Percentiles rank a stretch among this genome's conserved stretches.
Evolutionary conservation across 176 grass and related monocot genomes (phyloP).

Genomic region (Oryza punctata): DNA sequence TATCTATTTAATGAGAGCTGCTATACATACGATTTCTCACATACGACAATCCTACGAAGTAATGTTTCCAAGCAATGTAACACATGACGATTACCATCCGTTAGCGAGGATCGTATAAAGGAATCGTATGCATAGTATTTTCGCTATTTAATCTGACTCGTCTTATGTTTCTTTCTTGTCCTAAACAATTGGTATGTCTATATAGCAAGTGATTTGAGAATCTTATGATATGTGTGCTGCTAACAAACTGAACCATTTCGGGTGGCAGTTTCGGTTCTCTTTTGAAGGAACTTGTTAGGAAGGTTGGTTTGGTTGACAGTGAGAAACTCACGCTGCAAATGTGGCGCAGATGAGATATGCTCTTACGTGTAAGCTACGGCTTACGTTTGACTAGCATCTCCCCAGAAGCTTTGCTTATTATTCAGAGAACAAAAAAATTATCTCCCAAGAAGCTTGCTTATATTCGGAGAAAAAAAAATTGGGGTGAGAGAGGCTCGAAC

Average conservation of each 20-base stretch:
- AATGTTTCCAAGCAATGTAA: too few species aligned
- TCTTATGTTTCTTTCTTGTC: background rate
- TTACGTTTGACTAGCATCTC: too few species aligned
- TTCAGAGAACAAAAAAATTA: too few species aligned
- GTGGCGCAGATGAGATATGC: background rate
- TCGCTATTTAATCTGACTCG: background rate
- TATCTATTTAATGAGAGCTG: background rate
- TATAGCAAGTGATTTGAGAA: background rate
- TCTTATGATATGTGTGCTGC: background rate
- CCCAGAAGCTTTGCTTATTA: too few species aligned
- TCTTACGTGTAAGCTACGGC: background rate
- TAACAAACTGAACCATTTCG: too few species aligned
- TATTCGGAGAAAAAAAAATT: background rate
- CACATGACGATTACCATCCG: too few species aligned
- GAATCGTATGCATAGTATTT: too few species aligned
- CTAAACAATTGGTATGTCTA: background rate
- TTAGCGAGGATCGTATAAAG: too few species aligned
- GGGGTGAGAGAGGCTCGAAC: conserved; percentile 98
- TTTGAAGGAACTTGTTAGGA: background rate
- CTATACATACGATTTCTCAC: too few species aligned
- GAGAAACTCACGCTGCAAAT: background rate
- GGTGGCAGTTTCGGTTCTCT: background rate
- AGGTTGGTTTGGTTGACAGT: background rate
- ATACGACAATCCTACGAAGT: too few species aligned
- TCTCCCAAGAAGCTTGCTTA: too few species aligned